phyloP scores from a whole-genome alignment of 2,329 filamentous ascomycete genomes.

The Phialophora tarda region DNA sequence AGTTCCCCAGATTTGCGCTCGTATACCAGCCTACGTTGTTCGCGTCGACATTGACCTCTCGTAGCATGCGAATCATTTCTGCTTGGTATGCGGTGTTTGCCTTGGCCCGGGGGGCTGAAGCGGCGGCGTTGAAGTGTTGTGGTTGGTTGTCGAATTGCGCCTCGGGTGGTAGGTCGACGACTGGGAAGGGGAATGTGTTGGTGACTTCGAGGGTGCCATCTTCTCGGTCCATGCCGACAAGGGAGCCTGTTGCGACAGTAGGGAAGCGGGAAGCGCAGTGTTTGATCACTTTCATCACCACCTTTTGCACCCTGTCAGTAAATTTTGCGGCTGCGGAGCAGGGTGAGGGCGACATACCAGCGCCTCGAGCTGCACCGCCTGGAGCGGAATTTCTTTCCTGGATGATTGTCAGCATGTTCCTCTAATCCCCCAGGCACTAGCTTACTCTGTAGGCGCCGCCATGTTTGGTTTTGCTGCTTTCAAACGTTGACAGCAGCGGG shows the following conservation, averaged over 20 bases:
- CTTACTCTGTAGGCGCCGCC: conserved; percentile 28
- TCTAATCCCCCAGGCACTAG: background rate
- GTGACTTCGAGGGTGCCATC: conserved; percentile 84
- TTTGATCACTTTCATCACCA: conserved; percentile 98
- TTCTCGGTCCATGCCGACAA: conserved; percentile 84
- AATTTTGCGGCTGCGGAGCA: conserved; percentile 41
- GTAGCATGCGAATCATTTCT: conserved; percentile 95
- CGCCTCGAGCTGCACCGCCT: conserved; percentile 91
- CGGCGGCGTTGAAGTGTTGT: conserved; percentile 71
- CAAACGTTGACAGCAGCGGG: conserved; percentile 69
- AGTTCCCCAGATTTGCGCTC: conserved; percentile 98
- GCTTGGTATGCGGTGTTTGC: conserved; percentile 85
- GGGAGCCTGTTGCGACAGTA: conserved; percentile 83
- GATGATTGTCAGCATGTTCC: conserved; percentile 31
- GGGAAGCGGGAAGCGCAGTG: conserved; percentile 89
- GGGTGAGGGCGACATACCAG: conserved; percentile 66
- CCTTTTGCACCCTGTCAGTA: conserved; percentile 57
- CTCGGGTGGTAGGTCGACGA: conserved; percentile 73
- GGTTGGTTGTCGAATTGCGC: conserved; percentile 69
- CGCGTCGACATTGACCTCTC: conserved; percentile 97
- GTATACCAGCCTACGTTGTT: conserved; percentile 99
- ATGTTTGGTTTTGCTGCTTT: conserved; percentile 76
- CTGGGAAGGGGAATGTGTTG: conserved; percentile 93
- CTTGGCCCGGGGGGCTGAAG: conserved; percentile 90
- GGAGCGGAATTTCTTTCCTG: conserved; percentile 73